phyloP scores from a whole-genome alignment of 1,284 basidiomycete species.

The Moesziomyces antarcticus region DNA sequence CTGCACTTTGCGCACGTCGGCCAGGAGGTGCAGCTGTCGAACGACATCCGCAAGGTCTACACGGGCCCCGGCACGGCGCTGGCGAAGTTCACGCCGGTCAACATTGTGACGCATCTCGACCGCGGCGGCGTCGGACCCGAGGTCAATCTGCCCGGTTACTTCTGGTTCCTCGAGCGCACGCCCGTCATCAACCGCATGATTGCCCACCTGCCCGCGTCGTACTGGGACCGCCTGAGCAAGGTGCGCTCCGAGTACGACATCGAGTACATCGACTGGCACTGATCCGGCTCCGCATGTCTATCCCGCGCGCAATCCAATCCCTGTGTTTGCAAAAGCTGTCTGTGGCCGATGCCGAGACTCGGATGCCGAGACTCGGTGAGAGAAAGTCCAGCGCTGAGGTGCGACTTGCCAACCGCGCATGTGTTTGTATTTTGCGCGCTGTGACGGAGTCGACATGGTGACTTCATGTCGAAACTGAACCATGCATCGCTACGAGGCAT shows the following conservation, averaged over 20 bases:
- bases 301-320: no score
- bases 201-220: conserved; percentile 37
- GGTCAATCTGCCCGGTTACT: conserved; percentile 25
- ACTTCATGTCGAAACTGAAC: no score
- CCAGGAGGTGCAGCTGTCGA: conserved; percentile 41
- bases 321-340: no score
- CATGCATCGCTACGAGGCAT: no score
- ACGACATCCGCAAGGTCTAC: conserved; percentile 25
- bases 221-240: conserved; percentile 42
- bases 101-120: conserved; percentile 42
- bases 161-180: conserved; percentile 19
- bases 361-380: no score
- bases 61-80: conserved; percentile 49
- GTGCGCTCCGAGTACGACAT: conserved; percentile 27
- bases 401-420: no score
- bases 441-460: no score
- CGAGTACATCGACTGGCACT: conserved; percentile 24
- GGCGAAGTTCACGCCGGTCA: conserved; percentile 27
- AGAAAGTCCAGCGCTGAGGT: no score
- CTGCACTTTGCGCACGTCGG: conserved; percentile 53
- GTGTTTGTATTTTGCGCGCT: no score
- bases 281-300: neutral
- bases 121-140: conserved; percentile 33
- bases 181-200: conserved; percentile 28
- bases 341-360: no score